Base-by-base conservation (phyloP, 495 filamentous ascomycete genomes). In the Neurospora tetraspora region DNA sequence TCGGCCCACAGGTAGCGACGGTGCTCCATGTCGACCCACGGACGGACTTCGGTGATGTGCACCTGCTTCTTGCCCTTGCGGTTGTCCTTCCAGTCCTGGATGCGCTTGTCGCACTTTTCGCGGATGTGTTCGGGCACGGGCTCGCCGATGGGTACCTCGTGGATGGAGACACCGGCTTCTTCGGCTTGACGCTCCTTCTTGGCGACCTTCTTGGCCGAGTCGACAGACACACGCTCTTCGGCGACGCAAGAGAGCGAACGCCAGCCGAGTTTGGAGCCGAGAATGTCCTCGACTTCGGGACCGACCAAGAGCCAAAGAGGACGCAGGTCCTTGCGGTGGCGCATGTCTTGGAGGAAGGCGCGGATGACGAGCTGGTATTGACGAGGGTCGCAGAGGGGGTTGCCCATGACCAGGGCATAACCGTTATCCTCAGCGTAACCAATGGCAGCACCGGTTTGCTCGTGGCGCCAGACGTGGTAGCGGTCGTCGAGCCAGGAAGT, bases 401-500 rank as follows among this genome's bases (percentile, higher is more conserved):
- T 89, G 42, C 93, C 93, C 74, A 94, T 91, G 27, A 94, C 89
- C 47, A 96, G 89, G 11, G 88, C 92, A 75, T 90, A 93, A 74
- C 86, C 89, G 80, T 88, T 87, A 76, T 90, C 88, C 31, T 90
- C 88, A 2, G 94, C 90, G 73, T 91, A 97, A 18, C 92, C 89
- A 47, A 94, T 85, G 0, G 93, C 93, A 7, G 93, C 93, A 61
- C 93, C 93, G 1, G 92, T 95, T 6, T 80, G 79, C 53, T 86
- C 82, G 75, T 96, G 91, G 6, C 93, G 91, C 91, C 91, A 97
- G 74, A 96, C 89, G 77, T 90, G 88, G 78, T 91, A 94, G 16
- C 92, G 89, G 7, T 92, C 90, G 79, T 97, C 93, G 23, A 92
- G 87, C 91, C 92, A 97, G 1, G 92, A 93, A 0, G 93, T 97